Evolutionary conservation across 805 yeast genomes (phyloP), one percentile per base, ranked within the genome.

Genomic region (Kluyveromyces aestuarii): DNA sequence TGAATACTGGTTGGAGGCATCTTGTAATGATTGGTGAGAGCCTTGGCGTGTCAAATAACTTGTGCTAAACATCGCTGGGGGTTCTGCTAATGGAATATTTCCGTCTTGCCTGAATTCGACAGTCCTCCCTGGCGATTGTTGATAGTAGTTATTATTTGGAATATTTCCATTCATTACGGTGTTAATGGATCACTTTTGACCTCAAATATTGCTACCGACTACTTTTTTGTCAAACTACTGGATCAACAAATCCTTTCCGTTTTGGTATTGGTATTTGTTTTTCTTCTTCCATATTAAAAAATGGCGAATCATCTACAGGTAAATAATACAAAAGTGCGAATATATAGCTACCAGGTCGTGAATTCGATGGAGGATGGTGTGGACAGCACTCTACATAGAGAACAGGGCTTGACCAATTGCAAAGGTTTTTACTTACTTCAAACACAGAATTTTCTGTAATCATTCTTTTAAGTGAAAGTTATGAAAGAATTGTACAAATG

Each of bases 1-100:
- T 38, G 14, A 41, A 49, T 35, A 45, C 46, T 8, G 52, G 45
- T 30, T 56, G 57, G 55, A 41, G 21, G 55, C 59, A 7, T 59
- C 65, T 37, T 59, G 72, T 18, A 70, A 52, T 0, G 73, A 70
- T 40, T 62, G 72, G 16, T 68, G 71, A 0, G 73, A 70, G 17
- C 63, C 65, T 50, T 69, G 73, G 41, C 59, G 63, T 40, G 61
- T 62, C 64, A 67, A 60, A 48, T 69, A 69, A 44, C 62, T 67
- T 6, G 61, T 50, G 44, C 70, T 64, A 47, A 69, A 70, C 44
- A 58, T 64, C 1, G 67, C 66, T 5, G 61, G 57, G 33, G 71
- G 73, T 38, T 43, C 45, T 7, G 45, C 11, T 8, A 43, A 43
- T 16, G 38, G 39, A n/a, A n/a, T 11, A 19, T 35, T 43, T 33